Percentiles rank a stretch among this genome's conserved stretches.
These are phyloP conservation scores for Nicotiana sylvestris DNA, from an alignment of 257 asterid genomes.

Conservation along the genomic window DNA sequence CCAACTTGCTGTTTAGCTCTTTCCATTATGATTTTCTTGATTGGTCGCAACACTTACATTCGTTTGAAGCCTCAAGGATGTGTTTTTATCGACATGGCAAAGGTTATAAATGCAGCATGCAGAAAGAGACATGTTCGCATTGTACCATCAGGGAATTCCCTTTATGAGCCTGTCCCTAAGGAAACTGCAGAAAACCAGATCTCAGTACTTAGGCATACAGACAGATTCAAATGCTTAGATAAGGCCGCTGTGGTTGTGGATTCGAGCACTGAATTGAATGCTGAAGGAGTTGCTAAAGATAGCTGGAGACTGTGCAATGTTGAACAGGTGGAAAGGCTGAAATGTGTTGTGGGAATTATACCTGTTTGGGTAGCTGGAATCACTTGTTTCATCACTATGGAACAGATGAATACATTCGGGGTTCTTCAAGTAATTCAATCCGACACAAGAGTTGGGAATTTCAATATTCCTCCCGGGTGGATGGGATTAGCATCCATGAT, in stretches of 20 bases:
- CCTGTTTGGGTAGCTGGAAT: conserved; percentile 77
- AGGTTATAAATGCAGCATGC: conserved; percentile 42
- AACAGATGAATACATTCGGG: conserved; percentile 63
- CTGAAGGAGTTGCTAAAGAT: conserved; percentile 29
- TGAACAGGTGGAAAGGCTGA: conserved; percentile 53
- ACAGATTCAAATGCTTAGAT: conserved; percentile 40
- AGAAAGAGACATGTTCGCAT: conserved; percentile 33
- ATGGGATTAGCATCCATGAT: conserved; percentile 74
- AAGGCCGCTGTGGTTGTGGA: conserved; percentile 55
- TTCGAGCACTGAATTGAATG: conserved; percentile 34
- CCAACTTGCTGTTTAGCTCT: conserved; percentile 63
- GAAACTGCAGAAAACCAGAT: conserved; percentile 14
- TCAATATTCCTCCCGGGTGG: conserved; percentile 79
- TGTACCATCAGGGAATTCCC: background rate
- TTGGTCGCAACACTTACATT: conserved; percentile 52
- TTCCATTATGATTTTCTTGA: conserved; percentile 49
- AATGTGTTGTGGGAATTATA: conserved; percentile 42
- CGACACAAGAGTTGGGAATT: conserved; percentile 38
- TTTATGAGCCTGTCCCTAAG: conserved; percentile 25
- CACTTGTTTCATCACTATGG: conserved; percentile 62
- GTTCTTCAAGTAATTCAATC: conserved; percentile 67
- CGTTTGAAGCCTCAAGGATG: conserved; percentile 41
- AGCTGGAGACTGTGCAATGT: conserved; percentile 64
- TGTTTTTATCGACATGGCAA: conserved; percentile 55
- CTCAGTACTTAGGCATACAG: background rate